Conservation (phyloP, 192 early-diverging fungal genomes). For the Cetraspora pellucida region DNA sequence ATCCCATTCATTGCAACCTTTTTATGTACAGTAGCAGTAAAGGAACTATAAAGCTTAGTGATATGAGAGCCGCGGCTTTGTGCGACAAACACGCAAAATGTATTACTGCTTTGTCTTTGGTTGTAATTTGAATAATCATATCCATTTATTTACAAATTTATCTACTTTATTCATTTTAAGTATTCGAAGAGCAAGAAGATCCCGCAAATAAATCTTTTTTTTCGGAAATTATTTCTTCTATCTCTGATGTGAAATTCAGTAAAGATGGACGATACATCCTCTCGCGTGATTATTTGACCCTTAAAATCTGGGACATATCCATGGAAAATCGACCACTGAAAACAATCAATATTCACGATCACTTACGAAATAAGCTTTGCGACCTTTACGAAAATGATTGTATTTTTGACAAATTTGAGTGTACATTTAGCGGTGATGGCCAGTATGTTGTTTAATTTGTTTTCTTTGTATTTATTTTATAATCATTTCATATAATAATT, state of each 20-base stretch:
- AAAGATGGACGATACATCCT: constrained; percentile 96
- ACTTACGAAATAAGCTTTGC: constrained; percentile 92
- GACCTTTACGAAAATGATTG: constrained; percentile 99
- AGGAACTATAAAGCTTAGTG: constrained; percentile 95
- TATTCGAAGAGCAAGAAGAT: constrained; percentile 96
- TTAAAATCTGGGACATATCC: constrained; percentile 99
- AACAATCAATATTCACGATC: constrained; percentile 96
- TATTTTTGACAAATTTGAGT: constrained; percentile 99
- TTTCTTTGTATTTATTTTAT: not conserved
- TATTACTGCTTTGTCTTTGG: constrained; percentile 44
- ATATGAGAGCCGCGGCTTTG: constrained; percentile 93
- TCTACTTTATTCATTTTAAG: constrained; percentile 40
- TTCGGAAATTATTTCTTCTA: constrained; percentile 99
- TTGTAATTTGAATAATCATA: not conserved
- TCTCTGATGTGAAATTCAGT: constrained; percentile 96
- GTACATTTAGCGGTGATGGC: constrained; percentile 94
- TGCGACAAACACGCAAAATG: constrained; percentile 94
- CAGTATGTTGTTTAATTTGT: constrained; percentile 60
- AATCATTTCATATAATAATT: not conserved
- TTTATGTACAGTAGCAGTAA: constrained; percentile 99
- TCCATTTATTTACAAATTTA: too few species aligned
- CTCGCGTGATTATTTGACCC: constrained; percentile 94
- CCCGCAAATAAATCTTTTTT: constrained; percentile 97
- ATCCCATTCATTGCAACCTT: constrained; percentile 92
- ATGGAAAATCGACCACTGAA: constrained; percentile 94